phyloP scores from a whole-genome alignment of 208 protist genomes.

The Wallacemonas sp. region DNA sequence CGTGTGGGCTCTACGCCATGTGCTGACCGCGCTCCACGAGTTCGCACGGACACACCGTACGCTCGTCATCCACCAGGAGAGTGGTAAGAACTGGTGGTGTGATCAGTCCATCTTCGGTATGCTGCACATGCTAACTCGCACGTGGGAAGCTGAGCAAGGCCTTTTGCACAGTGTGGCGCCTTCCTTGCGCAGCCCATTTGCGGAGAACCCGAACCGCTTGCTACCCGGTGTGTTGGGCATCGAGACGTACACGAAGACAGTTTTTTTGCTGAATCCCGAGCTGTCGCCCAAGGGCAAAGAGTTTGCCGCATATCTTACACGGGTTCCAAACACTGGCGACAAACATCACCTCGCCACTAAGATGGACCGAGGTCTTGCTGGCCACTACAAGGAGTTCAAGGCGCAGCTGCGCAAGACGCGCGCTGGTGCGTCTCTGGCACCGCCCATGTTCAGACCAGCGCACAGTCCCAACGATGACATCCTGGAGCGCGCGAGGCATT shows the following conservation, averaged over 20 bases:
- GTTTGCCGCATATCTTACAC: not conserved
- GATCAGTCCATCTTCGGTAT: slow-evolving; percentile 29
- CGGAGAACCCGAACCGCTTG: slow-evolving; percentile 15
- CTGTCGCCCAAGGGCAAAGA: not conserved
- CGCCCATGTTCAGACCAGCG: not conserved
- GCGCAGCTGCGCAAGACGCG: not conserved
- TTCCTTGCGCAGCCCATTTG: not conserved
- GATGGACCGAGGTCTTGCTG: not conserved
- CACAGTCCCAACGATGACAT: not conserved
- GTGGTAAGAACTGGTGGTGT: slow-evolving; percentile 20
- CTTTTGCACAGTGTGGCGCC: slow-evolving; percentile 13
- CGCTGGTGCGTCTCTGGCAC: not conserved
- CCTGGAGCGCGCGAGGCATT: not conserved
- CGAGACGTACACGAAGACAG: slow-evolving; percentile 14
- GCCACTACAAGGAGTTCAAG: not conserved
- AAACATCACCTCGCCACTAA: not conserved
- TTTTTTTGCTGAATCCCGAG: not conserved
- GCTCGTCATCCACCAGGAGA: not conserved
- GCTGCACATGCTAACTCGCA: slow-evolving; percentile 20
- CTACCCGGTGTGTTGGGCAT: slow-evolving; percentile 20
- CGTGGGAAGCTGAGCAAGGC: slow-evolving; percentile 24
- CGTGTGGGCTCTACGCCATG: slow-evolving; percentile 27
- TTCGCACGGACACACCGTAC: not conserved
- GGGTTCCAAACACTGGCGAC: not conserved
- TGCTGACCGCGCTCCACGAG: not conserved